Evolutionary conservation across 257 asterid genomes (phyloP), one percentile per base, ranked within the genome.

Genomic region (Oldenlandia corymbosa): DNA sequence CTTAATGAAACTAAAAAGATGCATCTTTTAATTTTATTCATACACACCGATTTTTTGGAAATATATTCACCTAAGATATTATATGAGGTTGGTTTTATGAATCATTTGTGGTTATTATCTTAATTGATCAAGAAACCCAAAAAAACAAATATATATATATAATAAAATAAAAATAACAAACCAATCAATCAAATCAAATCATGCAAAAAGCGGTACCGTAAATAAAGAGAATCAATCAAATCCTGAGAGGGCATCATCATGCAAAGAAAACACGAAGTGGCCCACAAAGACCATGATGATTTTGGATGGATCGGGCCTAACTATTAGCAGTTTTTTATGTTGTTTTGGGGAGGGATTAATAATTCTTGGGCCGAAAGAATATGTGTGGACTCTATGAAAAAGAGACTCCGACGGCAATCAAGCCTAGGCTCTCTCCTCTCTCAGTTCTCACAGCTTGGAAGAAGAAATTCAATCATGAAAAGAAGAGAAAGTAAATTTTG

Each of bases 391-490:
- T 50, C 49, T 1, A 48, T 31, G 2, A n/a, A 31, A n/a, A 30
- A 28, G 43, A 18, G 57, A 20, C 42, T n/a, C n/a, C 17, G 10
- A 62, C 20, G 5, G 2, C 11, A 41, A 10, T 39, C 51, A 23
- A 16, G 43, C 39, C 39, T 34, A n/a, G n/a, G n/a, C n/a, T n/a
- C n/a, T n/a, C n/a, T n/a, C n/a, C n/a, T n/a, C n/a, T n/a, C n/a
- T n/a, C n/a, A n/a, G n/a, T n/a, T n/a, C n/a, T n/a, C n/a, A n/a
- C n/a, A n/a, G n/a, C n/a, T n/a, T n/a, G n/a, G n/a, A n/a, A n/a
- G n/a, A n/a, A 45, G 50, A 42, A 42, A 47, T 47, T 57, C 31
- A 36, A 26, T 41, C 68, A 51, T 68, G 57, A 70, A 70, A 70
- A 63, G 69, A 32, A 46, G 63, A 70, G 46, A 70, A 62, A 68